Conservation (phyloP, 176 grass and related monocot genomes). For the Tillandsia fasciculata region DNA sequence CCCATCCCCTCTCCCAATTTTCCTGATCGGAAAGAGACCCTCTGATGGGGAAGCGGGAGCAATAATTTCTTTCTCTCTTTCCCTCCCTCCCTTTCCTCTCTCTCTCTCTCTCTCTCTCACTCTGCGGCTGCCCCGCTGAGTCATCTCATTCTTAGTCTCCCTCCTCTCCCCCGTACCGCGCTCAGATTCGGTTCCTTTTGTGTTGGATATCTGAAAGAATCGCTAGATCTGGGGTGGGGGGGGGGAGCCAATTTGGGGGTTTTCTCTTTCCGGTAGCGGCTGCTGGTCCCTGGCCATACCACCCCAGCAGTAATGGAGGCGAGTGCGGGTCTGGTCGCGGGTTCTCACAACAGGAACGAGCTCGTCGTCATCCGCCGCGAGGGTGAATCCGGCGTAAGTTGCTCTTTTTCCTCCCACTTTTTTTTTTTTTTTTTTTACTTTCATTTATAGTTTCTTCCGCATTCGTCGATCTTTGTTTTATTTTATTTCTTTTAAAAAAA, state of each 20-base stretch:
- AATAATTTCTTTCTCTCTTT: not conserved
- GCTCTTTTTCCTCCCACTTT: not conserved
- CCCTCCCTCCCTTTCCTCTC: not conserved
- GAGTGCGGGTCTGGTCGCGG: conserved; percentile 68
- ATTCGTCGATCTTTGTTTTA: not conserved
- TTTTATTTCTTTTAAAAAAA: conserved; percentile 3
- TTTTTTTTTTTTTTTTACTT: not conserved
- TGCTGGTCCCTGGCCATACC: not conserved
- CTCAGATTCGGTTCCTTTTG: not conserved
- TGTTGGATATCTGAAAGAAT: not conserved
- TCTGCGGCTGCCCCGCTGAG: not conserved
- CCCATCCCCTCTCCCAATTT: not conserved
- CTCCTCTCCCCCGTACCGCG: not conserved
- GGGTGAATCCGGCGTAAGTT: conserved; percentile 74
- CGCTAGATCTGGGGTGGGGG: not conserved
- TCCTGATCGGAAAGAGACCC: not conserved
- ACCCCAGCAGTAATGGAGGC: conserved; percentile 61
- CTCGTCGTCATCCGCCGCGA: conserved; percentile 90
- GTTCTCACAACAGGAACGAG: conserved; percentile 89
- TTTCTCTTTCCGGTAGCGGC: not conserved
- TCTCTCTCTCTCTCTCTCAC: not conserved
- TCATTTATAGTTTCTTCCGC: not conserved
- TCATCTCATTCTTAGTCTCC: not conserved
- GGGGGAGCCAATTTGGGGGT: not conserved
- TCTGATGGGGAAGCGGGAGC: not conserved